Base-by-base conservation (phyloP, 2,329 filamentous ascomycete genomes). In the Colletotrichum sp. region DNA sequence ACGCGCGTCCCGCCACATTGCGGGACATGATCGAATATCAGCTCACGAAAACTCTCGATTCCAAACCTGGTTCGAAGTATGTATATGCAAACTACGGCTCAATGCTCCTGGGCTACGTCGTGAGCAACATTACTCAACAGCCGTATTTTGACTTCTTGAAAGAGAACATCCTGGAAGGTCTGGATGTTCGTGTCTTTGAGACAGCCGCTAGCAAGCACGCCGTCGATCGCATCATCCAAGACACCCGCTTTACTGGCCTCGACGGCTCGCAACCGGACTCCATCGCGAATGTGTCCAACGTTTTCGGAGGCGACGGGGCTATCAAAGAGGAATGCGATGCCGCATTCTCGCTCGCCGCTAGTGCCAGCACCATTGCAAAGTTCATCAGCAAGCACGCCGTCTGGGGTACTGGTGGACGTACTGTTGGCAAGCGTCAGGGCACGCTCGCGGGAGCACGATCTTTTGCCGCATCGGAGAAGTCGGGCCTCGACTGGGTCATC, bases 21-120 rank as follows among this genome's bases (percentile, higher is more conserved):
- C 43, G 55, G 14, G 77, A 78, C 38, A 48, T 78, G 26, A 78
- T 78, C 24, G 75, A 78, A n/a, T 78, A 71, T 38, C 77, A 75
- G 48, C 18, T 75, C 6, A 34, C 16, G 9, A 34, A 63, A 30
- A 65, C 73, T 4, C 73, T 78, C 24, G 77, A 76, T 58, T 77
- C 55, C 32, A 56, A 55, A 10, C 75, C 76, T 1, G 69, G 69
- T 7, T 9, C 55, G 9, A 24, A 62, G 2, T 36, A 16, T 18
- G 30, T 24, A 10, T 77, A 77, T 64, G 67, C 75, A 21, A 78
- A 78, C 38, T 77, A 78, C 38, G 74, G 74, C 18, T 52, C 61
- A 7, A 76, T 76, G 74, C 52, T 76, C 2, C 13, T 69, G 10
- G 61, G 69, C 61, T 76, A 78, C 73, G 58, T 78, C 62, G 66